phyloP scores from a whole-genome alignment of 768 basidiomycete species.

The Zangia roseola region DNA sequence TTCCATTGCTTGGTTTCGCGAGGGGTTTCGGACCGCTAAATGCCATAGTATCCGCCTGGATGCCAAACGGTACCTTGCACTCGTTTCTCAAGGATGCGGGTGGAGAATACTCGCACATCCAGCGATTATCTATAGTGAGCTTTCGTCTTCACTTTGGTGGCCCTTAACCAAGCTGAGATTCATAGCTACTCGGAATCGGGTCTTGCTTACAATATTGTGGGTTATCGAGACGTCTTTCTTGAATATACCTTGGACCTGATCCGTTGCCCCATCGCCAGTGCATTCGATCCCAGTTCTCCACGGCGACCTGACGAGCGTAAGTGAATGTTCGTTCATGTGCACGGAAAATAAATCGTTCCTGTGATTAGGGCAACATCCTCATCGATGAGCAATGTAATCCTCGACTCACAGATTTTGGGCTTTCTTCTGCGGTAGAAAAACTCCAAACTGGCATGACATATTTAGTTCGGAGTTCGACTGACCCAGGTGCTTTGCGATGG shows the following conservation, averaged over 20 bases:
- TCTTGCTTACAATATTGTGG: slow-evolving; percentile 8
- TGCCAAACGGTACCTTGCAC: slow-evolving; percentile 16
- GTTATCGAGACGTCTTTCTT: not conserved
- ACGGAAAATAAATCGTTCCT: not conserved
- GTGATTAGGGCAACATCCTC: slow-evolving; percentile 23
- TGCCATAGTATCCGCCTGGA: slow-evolving; percentile 19
- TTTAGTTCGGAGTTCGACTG: slow-evolving; percentile 25
- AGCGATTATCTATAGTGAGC: not conserved
- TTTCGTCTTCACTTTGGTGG: too few relatives aligned
- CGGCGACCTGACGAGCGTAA: slow-evolving; percentile 27
- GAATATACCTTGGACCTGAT: too few relatives aligned
- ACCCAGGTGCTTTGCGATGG: slow-evolving; percentile 42
- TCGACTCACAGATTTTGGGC: slow-evolving; percentile 42
- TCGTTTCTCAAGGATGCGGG: slow-evolving; percentile 11
- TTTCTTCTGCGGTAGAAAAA: too few relatives aligned
- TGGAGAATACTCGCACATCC: not conserved
- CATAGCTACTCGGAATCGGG: slow-evolving; percentile 2
- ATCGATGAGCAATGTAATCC: slow-evolving; percentile 39
- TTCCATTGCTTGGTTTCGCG: slow-evolving; percentile 21
- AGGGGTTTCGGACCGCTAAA: slow-evolving; percentile 19
- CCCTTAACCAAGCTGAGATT: not conserved
- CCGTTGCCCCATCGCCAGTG: not conserved
- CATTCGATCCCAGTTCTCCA: slow-evolving; percentile 13
- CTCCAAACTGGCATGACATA: slow-evolving; percentile 32
- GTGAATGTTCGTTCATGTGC: not conserved